Evolutionary conservation across 2,329 filamentous ascomycete genomes (phyloP).

Genomic region (Xylariales sp.): DNA sequence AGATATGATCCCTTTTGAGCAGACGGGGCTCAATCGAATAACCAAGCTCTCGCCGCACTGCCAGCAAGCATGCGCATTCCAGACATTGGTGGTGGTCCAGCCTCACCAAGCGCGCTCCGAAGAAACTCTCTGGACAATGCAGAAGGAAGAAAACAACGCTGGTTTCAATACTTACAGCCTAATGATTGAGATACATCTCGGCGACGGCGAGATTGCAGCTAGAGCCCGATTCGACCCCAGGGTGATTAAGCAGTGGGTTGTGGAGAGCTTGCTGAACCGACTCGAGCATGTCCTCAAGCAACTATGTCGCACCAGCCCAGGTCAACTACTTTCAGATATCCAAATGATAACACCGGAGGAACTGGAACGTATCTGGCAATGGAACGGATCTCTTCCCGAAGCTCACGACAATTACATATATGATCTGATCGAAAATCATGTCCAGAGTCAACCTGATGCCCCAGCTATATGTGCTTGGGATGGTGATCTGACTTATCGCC

Average conservation of each 20-base stretch:
- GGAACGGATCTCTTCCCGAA: background rate
- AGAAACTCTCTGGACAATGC: background rate
- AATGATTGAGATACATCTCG: too few relatives aligned
- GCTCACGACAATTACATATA: background rate
- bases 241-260: background rate
- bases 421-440: background rate
- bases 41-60: background rate
- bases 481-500: background rate
- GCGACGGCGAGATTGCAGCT: background rate
- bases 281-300: background rate
- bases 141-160: background rate
- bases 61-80: background rate
- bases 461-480: conserved; percentile 1
- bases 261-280: background rate
- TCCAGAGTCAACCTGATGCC: background rate
- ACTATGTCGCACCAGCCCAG: background rate
- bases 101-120: background rate
- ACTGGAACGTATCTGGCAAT: background rate
- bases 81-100: background rate
- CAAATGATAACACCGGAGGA: background rate
- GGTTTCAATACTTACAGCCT: background rate
- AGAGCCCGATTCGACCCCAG: background rate
- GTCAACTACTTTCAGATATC: background rate
- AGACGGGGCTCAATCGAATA: background rate
- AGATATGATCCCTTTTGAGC: background rate